Conservation (phyloP, 164 flowering plant species). For the Kalanchoe fedtschenkoi region DNA sequence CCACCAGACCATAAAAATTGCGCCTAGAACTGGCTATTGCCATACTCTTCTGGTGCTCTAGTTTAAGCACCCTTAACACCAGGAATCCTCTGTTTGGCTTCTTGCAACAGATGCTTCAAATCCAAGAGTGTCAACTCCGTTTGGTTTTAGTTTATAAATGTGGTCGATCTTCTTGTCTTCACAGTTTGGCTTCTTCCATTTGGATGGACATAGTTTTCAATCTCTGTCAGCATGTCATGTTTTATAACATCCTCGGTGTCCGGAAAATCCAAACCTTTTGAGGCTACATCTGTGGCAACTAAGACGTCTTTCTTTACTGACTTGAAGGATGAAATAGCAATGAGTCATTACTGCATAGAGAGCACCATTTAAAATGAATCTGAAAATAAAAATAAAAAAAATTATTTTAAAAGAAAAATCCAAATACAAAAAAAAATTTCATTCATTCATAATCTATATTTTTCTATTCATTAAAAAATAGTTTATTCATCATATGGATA, state of each 20-base stretch:
- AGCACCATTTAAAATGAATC: no score
- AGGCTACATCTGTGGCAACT: constrained; percentile 98
- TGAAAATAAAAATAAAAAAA: no score
- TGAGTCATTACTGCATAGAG: no score
- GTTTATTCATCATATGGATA: no score
- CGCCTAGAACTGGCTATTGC: constrained; percentile 67
- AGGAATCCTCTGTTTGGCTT: constrained; percentile 95
- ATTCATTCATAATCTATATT: no score
- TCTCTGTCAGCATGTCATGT: constrained; percentile 96
- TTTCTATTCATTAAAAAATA: no score
- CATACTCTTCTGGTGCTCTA: constrained; percentile 78
- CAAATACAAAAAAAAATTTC: no score
- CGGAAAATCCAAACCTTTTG: constrained; percentile 92
- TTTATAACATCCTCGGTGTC: constrained; percentile 92
- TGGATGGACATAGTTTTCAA: constrained; percentile 87
- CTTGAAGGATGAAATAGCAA: constrained; percentile 81
- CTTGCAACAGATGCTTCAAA: constrained; percentile 82
- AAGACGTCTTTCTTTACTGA: constrained; percentile 82
- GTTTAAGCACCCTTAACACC: constrained; percentile 88
- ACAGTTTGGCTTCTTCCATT: constrained; percentile 91
- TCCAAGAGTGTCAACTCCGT: constrained; percentile 90
- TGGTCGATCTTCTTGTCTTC: constrained; percentile 95
- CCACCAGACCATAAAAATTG: constrained; percentile 91
- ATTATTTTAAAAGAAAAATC: no score
- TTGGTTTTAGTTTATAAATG: constrained; percentile 92